Base-by-base conservation (phyloP, 129 eudicot genomes). In the Arctium minus region DNA sequence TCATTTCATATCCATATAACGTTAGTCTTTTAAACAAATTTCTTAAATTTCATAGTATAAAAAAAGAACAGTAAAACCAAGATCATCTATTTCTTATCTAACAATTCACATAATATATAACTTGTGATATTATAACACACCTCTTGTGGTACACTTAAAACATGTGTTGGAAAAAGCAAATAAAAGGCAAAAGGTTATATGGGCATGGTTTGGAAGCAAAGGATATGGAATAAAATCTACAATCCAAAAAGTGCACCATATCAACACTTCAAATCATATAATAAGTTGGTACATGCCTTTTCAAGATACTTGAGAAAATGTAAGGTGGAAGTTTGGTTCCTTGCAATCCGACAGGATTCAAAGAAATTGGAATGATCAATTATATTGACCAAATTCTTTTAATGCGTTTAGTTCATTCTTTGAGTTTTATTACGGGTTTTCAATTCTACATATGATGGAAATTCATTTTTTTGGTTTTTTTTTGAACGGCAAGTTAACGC, bases 181-280 rank as follows among this genome's bases (percentile, higher is more conserved):
- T 83, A 32, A 78, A 72, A 77, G 74, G 79, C 79, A 72, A 33
- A 53, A 73, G 31, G 38, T 65, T 69, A 67, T 73, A 36, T 56
- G 70, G 13, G 73, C 79, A 79, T 65, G 72, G 72, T 79, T 79
- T 74, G 80, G 15, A 77, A 73, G 87, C 60, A 79, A 79, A 79
- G 87, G 77, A 84, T 79, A 72, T 79, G 75, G 83, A 84, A 79
- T 83, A 73, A 84, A 73, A 79, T 73, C 87, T 35, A 73, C 44
- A 42, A 73, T 40, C 79, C 50, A n/a, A 64, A 78, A 73, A 42
- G 76, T 73, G 40, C 30, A 73, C 48, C 31, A 35, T 79, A 72
- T 73, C 62, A 8, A 65, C 72, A 42, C 36, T 69, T 70, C 42
- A 84, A 72, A 32, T 27, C 67, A 75, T 82, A 74, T 46, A 67